Base-by-base conservation (phyloP, 306 rosid species). In the Carpinus viminea region DNA sequence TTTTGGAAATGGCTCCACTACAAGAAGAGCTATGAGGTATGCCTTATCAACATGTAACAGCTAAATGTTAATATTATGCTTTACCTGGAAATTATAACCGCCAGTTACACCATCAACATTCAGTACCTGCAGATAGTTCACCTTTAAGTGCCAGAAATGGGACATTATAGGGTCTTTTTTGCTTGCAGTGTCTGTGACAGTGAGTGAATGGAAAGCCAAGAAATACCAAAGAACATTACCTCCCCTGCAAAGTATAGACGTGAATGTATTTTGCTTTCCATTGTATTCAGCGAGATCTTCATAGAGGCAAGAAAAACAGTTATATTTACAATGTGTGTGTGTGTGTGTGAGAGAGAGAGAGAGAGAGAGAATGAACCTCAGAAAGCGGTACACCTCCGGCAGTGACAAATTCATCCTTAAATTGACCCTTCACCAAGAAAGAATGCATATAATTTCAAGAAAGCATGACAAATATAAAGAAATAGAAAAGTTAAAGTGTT, bases 1-100 rank as follows among this genome's bases (percentile, higher is more conserved):
- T 28, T 52, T 59, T 70, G 51, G 11, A 64, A 28, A 28, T 36
- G 46, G 84, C 50, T 50, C 41, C 50, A 68, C 50, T 21, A 60
- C 43, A 24, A 52, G 46, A 43, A 55, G 28, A 26, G 72, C 62
- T 47, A 17, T 16, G 20, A 24, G 66, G 64, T n/a, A 31, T 56
- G 2, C n/a, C n/a, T 20, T 13, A 26, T 28, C 59, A 52, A 31
- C 38, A 52, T 3, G 4, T 20, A 36, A 18, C 36, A 28, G 59
- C 50, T 16, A 26, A 31, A 70, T 57, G 69, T 18, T 16, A 17
- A 36, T 18, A 64, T 24, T 45, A 9, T 21, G 45, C 12, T 60
- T 79, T 82, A 92, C 98, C 98, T 94, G 98, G 81, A 94, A 94
- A 86, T 92, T 94, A 92, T 89, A 94, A 83, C 98, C 98, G 68